Evolutionary conservation across 345 rosid genomes (phyloP).

Genomic region (Erysimum cheiranthoides): DNA sequence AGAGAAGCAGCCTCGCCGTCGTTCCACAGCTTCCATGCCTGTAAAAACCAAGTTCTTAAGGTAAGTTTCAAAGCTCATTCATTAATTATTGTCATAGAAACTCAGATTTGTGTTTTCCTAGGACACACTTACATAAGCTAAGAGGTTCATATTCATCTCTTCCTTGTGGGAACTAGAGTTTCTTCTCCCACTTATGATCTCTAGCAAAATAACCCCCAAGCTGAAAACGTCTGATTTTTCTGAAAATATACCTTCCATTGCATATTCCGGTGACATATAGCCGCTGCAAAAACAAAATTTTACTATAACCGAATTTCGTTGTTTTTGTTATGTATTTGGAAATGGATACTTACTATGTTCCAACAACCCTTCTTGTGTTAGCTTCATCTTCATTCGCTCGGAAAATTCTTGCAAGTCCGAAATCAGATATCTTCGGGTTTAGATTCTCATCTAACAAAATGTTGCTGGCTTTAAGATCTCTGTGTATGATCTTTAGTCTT

Average conservation of each 20-base stretch:
- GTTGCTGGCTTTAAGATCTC: slow-evolving; percentile 59
- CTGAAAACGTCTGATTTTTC: slow-evolving; percentile 57
- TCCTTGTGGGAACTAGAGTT: slow-evolving; percentile 44
- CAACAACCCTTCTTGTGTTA: slow-evolving; percentile 54
- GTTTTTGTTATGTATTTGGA: neutral
- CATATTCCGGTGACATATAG: slow-evolving; percentile 61
- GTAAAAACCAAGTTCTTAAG: neutral
- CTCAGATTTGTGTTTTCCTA: neutral
- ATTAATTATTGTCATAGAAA: slow-evolving; percentile 9
- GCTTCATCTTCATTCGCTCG: slow-evolving; percentile 50
- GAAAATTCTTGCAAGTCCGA: slow-evolving; percentile 57
- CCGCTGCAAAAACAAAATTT: slow-evolving; percentile 43
- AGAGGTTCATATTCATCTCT: slow-evolving; percentile 38
- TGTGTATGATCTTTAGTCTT: slow-evolving; percentile 55
- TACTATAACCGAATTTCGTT: neutral
- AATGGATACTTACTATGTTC: slow-evolving; percentile 51
- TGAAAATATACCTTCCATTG: slow-evolving; percentile 52
- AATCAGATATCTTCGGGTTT: slow-evolving; percentile 58
- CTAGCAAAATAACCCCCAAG: slow-evolving; percentile 54
- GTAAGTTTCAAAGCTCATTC: slow-evolving; percentile 24
- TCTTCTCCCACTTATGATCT: slow-evolving; percentile 52
- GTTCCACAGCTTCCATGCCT: slow-evolving; percentile 55
- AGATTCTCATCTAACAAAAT: slow-evolving; percentile 58
- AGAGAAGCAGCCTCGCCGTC: slow-evolving; percentile 38
- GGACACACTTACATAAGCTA: slow-evolving; percentile 47